phyloP scores from a whole-genome alignment of 2,329 filamentous ascomycete species.

The Colletotrichum spinosum region DNA sequence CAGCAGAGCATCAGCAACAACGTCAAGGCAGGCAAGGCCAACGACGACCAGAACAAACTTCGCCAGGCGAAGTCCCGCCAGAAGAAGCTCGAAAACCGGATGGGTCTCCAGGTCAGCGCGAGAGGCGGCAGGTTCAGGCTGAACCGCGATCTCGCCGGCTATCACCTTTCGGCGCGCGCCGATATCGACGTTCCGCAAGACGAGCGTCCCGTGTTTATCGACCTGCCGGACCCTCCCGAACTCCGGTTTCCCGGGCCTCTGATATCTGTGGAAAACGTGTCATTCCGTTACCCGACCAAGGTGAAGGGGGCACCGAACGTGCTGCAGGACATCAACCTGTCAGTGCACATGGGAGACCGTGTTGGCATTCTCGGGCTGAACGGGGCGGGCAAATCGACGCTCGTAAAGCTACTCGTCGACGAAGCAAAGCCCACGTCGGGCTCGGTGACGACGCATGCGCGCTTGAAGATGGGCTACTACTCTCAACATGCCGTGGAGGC shows the following conservation, averaged over 20 bases:
- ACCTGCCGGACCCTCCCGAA: conserved; percentile 73
- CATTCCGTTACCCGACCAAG: conserved; percentile 68
- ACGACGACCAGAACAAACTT: conserved; percentile 86
- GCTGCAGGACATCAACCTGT: conserved; percentile 73
- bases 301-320: conserved; percentile 52
- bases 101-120: conserved; percentile 79
- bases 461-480: conserved; percentile 80
- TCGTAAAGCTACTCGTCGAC: conserved; percentile 78
- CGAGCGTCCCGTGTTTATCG: conserved; percentile 67
- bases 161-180: conserved; percentile 65
- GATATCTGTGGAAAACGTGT: conserved; percentile 76
- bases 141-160: conserved; percentile 78
- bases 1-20: conserved; percentile 82
- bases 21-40: conserved; percentile 78
- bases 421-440: conserved; percentile 69
- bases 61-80: conserved; percentile 87
- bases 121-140: conserved; percentile 84
- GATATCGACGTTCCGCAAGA: conserved; percentile 79
- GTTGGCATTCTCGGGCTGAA: conserved; percentile 84
- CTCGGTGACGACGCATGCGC: conserved; percentile 72
- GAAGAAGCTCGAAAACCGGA: conserved; percentile 85
- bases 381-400: conserved; percentile 83
- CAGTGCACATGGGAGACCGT: conserved; percentile 78
- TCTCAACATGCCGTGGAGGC: conserved; percentile 82
- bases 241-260: conserved; percentile 81